These are phyloP conservation scores for Plasmodium ovale DNA, from an alignment of 169 alveolate genomes.

Conservation along the genomic window DNA sequence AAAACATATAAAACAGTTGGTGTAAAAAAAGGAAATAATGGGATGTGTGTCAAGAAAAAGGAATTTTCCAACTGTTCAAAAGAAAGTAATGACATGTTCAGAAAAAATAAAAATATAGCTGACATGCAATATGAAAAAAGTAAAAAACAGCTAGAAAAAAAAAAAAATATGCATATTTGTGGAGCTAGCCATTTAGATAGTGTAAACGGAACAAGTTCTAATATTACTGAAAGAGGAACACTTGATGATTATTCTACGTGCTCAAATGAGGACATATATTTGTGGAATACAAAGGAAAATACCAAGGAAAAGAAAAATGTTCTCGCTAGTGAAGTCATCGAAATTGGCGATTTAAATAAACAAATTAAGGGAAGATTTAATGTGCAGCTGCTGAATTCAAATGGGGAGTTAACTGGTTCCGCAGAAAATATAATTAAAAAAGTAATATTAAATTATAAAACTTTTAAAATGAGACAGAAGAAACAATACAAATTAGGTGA, in stretches of 20 bases:
- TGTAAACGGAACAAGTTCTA: not conserved
- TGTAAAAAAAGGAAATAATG: slow-evolving; percentile 11
- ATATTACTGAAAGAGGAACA: slow-evolving; percentile 4
- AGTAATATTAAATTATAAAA: slow-evolving; percentile 50
- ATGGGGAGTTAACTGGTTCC: slow-evolving; percentile 12
- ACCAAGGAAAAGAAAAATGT: not conserved
- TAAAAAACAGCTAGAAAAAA: not conserved
- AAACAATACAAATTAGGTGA: not conserved
- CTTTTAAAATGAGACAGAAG: not conserved
- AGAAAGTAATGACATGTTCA: not conserved
- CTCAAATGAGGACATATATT: slow-evolving; percentile 39
- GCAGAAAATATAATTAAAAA: slow-evolving; percentile 38
- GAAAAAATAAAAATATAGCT: not conserved
- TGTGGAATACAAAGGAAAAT: slow-evolving; percentile 24
- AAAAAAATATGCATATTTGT: not conserved
- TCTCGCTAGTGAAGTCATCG: not conserved
- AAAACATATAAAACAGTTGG: slow-evolving; percentile 16
- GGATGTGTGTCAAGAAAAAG: not conserved
- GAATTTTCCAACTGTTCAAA: not conserved
- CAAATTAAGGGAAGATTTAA: slow-evolving; percentile 16
- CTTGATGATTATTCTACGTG: slow-evolving; percentile 31
- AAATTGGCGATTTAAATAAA: not conserved
- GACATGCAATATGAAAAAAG: not conserved
- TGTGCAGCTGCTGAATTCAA: slow-evolving; percentile 21
- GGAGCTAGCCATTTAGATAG: not conserved